phyloP scores from a whole-genome alignment of 1,284 basidiomycete species.

The Sanghuangporus weigelae region DNA sequence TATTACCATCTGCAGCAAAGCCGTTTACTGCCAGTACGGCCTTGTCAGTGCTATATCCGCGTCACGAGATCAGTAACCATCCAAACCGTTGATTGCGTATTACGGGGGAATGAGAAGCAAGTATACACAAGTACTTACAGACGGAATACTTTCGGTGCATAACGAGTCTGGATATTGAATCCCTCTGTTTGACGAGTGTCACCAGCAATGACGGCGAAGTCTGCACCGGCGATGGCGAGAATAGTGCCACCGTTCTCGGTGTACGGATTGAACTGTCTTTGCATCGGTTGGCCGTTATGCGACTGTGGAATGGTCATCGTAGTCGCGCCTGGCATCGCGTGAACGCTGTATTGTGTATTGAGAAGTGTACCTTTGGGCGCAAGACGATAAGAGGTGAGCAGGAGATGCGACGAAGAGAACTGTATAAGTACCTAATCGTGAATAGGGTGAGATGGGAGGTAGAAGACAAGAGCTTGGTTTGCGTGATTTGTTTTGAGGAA shows the following conservation, averaged over 20 bases:
- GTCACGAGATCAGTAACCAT: not conserved
- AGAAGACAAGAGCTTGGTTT: not conserved
- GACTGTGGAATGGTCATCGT: not conserved
- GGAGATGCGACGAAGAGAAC: not conserved
- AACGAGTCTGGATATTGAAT: slow-evolving; percentile 92
- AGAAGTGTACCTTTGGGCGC: not conserved
- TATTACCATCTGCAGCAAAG: slow-evolving; percentile 92
- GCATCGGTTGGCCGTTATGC: slow-evolving; percentile 19
- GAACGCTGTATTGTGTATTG: too few species aligned
- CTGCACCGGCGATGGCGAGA: slow-evolving; percentile 87
- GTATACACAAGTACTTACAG: slow-evolving; percentile 45
- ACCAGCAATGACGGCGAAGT: slow-evolving; percentile 90
- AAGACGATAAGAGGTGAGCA: not conserved
- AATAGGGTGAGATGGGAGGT: not conserved
- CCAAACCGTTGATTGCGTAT: not conserved
- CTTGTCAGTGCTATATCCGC: slow-evolving; percentile 74
- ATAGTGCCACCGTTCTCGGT: slow-evolving; percentile 91
- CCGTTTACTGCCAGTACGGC: slow-evolving; percentile 91
- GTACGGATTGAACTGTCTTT: slow-evolving; percentile 81
- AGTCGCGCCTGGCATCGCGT: slow-evolving; percentile 11
- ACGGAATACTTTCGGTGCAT: slow-evolving; percentile 87
- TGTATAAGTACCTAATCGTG: not conserved
- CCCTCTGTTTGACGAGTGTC: slow-evolving; percentile 94
- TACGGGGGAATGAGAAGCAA: slow-evolving; percentile 11
- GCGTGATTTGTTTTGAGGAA: slow-evolving; percentile 7